These are phyloP conservation scores for Schwanniomyces etchellsii DNA, from an alignment of 1,139 yeast species.

Conservation along the genomic window DNA sequence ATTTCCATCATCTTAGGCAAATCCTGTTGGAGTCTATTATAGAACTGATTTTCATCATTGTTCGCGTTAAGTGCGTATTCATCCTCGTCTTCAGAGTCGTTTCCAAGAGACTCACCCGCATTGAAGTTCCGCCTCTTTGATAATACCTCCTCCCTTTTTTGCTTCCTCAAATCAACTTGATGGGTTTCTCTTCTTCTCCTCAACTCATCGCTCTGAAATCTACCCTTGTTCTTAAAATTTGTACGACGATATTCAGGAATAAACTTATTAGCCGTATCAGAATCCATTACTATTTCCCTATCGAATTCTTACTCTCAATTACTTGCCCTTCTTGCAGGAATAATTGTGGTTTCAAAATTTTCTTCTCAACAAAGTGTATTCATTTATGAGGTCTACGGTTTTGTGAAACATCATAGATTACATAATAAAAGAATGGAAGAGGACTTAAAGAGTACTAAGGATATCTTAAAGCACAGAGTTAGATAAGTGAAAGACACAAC, in stretches of 20 bases:
- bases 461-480: too few species aligned
- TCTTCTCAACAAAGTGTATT: too few species aligned
- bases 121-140: constrained; percentile 85
- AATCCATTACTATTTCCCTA: constrained; percentile 51
- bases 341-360: too few species aligned
- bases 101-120: constrained; percentile 20
- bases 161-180: constrained; percentile 94
- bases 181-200: constrained; percentile 98
- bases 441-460: too few species aligned
- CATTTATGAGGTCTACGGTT: too few species aligned
- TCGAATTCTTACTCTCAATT: neutral
- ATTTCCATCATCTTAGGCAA: constrained; percentile 83
- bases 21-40: constrained; percentile 61
- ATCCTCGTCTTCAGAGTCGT: constrained; percentile 43
- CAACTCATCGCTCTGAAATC: constrained; percentile 92
- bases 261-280: constrained; percentile 77
- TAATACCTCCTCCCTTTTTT: constrained; percentile 90
- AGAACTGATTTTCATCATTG: constrained; percentile 45
- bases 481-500: too few species aligned
- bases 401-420: too few species aligned
- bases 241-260: constrained; percentile 98
- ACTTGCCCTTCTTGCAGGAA: too few species aligned
- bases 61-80: constrained; percentile 23
- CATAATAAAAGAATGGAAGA: too few species aligned
- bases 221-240: constrained; percentile 88